phyloP scores from a whole-genome alignment of 2,329 filamentous ascomycete genomes.

The Paecilomyces sp. region DNA sequence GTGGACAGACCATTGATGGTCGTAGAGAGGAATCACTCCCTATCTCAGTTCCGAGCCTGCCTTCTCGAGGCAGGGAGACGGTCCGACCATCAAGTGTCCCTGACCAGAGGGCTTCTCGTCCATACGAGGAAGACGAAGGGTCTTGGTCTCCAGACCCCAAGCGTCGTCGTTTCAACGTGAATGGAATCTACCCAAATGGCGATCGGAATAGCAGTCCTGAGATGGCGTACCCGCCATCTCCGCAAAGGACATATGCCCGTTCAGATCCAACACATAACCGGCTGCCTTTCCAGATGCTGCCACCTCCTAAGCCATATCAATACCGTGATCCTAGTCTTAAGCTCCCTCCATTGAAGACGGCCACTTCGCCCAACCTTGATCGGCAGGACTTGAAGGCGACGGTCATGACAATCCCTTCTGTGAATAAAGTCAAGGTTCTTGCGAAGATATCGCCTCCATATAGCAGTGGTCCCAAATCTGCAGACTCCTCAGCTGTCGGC shows the following conservation, averaged over 20 bases:
- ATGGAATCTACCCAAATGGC: conserved; percentile 32
- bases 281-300: conserved; percentile 44
- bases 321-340: conserved; percentile 44
- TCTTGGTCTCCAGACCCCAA: conserved; percentile 52
- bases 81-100: conserved; percentile 16
- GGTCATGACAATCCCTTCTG: conserved; percentile 67
- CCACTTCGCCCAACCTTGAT: conserved; percentile 20
- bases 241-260: conserved; percentile 34
- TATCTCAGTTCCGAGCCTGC: conserved; percentile 13
- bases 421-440: conserved; percentile 70
- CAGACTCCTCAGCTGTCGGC: conserved; percentile 50
- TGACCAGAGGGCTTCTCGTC: conserved; percentile 16
- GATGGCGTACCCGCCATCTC: conserved; percentile 35
- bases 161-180: conserved; percentile 53
- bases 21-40: conserved; percentile 21
- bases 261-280: conserved; percentile 23
- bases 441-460: conserved; percentile 68
- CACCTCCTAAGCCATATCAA: conserved; percentile 44
- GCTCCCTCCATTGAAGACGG: conserved; percentile 48
- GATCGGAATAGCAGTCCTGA: conserved; percentile 30
- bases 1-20: conserved; percentile 23
- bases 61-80: conserved; percentile 16
- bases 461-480: conserved; percentile 23
- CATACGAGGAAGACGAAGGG: conserved; percentile 21
- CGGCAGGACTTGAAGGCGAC: conserved; percentile 56